phyloP scores from a whole-genome alignment of 192 early-diverging fungal species.

The Coemansia sp. region DNA sequence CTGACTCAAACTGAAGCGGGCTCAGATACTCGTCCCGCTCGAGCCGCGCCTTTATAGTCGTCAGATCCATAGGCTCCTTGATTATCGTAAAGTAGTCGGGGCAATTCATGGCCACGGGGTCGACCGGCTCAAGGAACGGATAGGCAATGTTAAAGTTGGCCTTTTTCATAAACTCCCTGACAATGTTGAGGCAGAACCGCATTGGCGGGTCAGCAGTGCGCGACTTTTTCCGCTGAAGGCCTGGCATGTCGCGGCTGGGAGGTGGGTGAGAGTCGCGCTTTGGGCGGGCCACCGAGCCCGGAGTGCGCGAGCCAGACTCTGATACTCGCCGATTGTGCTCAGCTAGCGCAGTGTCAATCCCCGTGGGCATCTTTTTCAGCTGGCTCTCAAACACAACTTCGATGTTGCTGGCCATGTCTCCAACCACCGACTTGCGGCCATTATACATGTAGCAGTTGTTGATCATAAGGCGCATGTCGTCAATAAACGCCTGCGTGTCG shows the following conservation, averaged over 20 bases:
- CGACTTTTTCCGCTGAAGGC: constrained; percentile 41
- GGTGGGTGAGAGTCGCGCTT: constrained; percentile 61
- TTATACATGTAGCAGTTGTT: constrained; percentile 80
- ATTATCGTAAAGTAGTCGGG: constrained; percentile 83
- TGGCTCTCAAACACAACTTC: constrained; percentile 66
- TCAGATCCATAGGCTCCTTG: constrained; percentile 86
- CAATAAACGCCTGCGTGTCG: constrained; percentile 60
- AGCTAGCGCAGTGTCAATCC: constrained; percentile 49
- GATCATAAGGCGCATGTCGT: constrained; percentile 70
- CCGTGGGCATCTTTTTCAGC: constrained; percentile 64
- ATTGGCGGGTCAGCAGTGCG: constrained; percentile 56
- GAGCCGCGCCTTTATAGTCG: constrained; percentile 69
- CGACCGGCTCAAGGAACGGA: constrained; percentile 82
- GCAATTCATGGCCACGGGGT: constrained; percentile 74
- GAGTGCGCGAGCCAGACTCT: constrained; percentile 28
- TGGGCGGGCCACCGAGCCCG: constrained; percentile 56
- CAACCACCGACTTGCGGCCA: constrained; percentile 66
- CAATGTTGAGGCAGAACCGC: constrained; percentile 57
- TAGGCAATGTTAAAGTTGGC: constrained; percentile 64
- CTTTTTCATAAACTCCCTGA: constrained; percentile 66
- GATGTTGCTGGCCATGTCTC: constrained; percentile 64
- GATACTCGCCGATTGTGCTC: constrained; percentile 38
- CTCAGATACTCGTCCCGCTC: constrained; percentile 60
- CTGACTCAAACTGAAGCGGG: constrained; percentile 68
- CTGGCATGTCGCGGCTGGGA: constrained; percentile 53